A percentile compares a stretch with the other conserved stretches of the same genome.
These are phyloP conservation scores for Akebia trifoliata DNA, from an alignment of 164 flowering plant genomes.

Conservation along the genomic window DNA sequence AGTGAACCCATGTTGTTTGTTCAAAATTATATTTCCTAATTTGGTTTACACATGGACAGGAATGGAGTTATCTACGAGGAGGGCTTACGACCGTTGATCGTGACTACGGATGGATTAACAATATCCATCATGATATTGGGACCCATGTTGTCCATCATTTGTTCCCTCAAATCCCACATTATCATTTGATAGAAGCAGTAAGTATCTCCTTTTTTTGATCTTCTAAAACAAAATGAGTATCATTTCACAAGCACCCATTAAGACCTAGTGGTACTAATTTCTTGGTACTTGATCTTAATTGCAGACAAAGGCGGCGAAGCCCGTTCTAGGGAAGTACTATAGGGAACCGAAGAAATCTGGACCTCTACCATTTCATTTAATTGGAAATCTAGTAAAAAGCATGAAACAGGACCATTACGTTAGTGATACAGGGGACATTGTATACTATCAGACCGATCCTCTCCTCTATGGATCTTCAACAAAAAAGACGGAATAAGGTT, in stretches of 20 bases:
- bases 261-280: too few relatives aligned
- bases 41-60: too few relatives aligned
- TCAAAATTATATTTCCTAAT: too few relatives aligned
- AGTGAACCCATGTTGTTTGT: too few relatives aligned
- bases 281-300: background rate
- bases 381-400: constrained; percentile 34
- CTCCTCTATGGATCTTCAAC: constrained; percentile 9
- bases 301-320: constrained; percentile 58
- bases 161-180: constrained; percentile 63
- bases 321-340: constrained; percentile 56
- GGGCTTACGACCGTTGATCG: constrained; percentile 86
- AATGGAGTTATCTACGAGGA: constrained; percentile 94
- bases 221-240: background rate
- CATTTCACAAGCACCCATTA: too few relatives aligned
- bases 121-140: constrained; percentile 89
- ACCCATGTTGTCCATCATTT: constrained; percentile 81
- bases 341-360: constrained; percentile 51
- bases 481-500: constrained; percentile 15
- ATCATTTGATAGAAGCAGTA: constrained; percentile 53
- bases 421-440: constrained; percentile 49
- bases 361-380: constrained; percentile 48
- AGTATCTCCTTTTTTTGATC: constrained; percentile 2
- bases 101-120: constrained; percentile 78
- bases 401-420: constrained; percentile 48
- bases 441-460: constrained; percentile 51